Evolutionary conservation across 2,329 filamentous ascomycete genomes (phyloP), one percentile per base, ranked within the genome.

Genomic region (Ophiobolus disseminans): DNA sequence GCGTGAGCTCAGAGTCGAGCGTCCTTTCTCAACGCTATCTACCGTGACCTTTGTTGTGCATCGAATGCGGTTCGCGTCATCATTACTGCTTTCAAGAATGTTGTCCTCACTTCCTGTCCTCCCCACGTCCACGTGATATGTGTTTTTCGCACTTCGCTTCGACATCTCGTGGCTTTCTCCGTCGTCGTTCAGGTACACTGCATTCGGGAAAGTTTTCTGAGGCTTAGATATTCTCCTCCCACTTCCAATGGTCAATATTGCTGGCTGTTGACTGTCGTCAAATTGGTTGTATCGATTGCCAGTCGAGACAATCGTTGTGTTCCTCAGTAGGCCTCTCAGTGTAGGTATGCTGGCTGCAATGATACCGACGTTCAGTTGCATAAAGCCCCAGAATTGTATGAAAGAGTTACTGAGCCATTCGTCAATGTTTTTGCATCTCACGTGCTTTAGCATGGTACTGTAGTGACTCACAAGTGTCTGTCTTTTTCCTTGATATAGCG

Each of bases 361-460:
- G 10, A 48, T 48, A 20, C 39, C 40, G 25, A 38, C 21, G 23
- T 51, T 51, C 6, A 51, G 44, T 34, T 51, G 30, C 9, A 40
- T 17, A 22, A 19, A 30, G 23, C 38, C 38, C 38, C 38, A 40
- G 11, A 40, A 40, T 17, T 40, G 23, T 17, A 40, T 21, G 22
- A n/a, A 30, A 20, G 21, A 16, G 5, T 40, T 14, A 19, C 38
- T 40, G 6, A 9, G 5, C 14, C 5, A n/a, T 9, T 34, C 10
- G 30, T 34, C 30, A 34, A 11, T n/a, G n/a, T n/a, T n/a, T 7
- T 26, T 34, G 30, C 6, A 34, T 34, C 6, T 17, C 30, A 14
- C 10, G 7, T 14, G 30, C 7, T 7, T 28, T n/a, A 6, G 10
- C 14, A n/a, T 6, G 30, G 14, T 11, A n/a, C n/a, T n/a, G n/a